Percentiles rank a stretch among this genome's conserved stretches.
Evolutionary conservation across 2,329 filamentous ascomycete genomes (phyloP).

Genomic region (Beauveria scarabaeidicola): DNA sequence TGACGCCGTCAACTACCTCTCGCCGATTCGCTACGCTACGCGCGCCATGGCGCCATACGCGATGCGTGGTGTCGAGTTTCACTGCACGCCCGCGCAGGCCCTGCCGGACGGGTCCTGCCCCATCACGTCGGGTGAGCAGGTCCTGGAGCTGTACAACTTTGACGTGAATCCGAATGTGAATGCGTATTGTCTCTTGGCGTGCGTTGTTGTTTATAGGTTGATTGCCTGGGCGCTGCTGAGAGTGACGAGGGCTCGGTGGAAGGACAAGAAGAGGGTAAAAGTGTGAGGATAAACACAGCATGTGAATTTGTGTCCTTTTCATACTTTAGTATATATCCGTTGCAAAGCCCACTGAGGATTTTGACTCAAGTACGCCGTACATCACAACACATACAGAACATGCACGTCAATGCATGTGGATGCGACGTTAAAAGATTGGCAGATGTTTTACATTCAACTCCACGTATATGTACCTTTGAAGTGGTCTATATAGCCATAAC

Average conservation of each 20-base stretch:
- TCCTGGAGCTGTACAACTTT: slow-evolving; percentile 58
- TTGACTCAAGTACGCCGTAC: too few relatives aligned
- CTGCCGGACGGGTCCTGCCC: slow-evolving; percentile 54
- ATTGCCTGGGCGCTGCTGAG: slow-evolving; percentile 53
- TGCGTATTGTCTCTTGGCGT: slow-evolving; percentile 53
- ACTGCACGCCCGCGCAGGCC: slow-evolving; percentile 52
- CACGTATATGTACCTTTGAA: too few relatives aligned
- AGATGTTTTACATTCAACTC: too few relatives aligned
- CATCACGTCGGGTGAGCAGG: slow-evolving; percentile 57
- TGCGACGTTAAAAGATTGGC: too few relatives aligned
- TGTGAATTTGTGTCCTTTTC: too few relatives aligned
- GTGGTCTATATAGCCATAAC: too few relatives aligned
- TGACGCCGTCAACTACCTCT: slow-evolving; percentile 61
- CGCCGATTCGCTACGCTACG: slow-evolving; percentile 61
- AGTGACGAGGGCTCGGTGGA: slow-evolving; percentile 45
- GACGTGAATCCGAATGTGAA: slow-evolving; percentile 53
- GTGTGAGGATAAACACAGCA: background rate
- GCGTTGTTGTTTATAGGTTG: slow-evolving; percentile 56
- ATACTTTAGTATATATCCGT: too few relatives aligned
- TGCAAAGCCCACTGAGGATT: too few relatives aligned
- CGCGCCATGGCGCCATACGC: slow-evolving; percentile 60
- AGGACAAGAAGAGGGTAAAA: slow-evolving; percentile 17
- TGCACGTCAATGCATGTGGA: too few relatives aligned
- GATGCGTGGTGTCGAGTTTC: slow-evolving; percentile 51
- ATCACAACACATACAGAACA: too few relatives aligned